Base-by-base conservation (phyloP, 129 eudicot species). In the Calendula officinalis region DNA sequence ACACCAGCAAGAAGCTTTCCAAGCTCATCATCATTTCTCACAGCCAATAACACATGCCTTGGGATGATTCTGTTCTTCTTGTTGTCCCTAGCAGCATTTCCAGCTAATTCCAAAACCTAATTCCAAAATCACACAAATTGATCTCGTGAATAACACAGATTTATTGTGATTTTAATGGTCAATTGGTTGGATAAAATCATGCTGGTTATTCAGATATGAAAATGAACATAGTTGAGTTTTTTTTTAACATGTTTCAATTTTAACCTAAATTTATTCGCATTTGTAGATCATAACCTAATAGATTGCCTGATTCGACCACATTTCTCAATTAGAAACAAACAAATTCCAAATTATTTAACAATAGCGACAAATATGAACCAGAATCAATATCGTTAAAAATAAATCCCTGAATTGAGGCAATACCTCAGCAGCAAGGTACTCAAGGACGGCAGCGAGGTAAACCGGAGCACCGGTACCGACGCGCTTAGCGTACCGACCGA, bases 91-190 rank as follows among this genome's bases (percentile, higher is more conserved):
- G 60, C 60, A 54, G 89, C 89, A 74, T 83, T 86, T 4, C 95
- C 95, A 47, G 89, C 94, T 67, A 86, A 71, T 46, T 86, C 94
- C 82, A 86, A 60, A 54, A 86, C 89, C 94, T 86, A 64, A 53
- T 46, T 22, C 33, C 55, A 55, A 53, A 10, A 17, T 10, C 58
- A 53, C 8, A 53, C 14, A 44, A 62, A 12, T 32, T n/a, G 45
- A 44, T 44, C 41, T 44, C 54, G 30, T 4, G 9, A 22, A 22
- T 22, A 22, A 22, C 1, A 22, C 30, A 22, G 30, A 22, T 22
- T 22, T 22, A 2, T 22, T 22, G 30, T 22, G 30, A 22, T 22
- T 22, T 22, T 0, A 22, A 22, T 22, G 30, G 30, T 22, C 30
- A 22, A 22, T 22, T 22, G 30, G 30, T 22, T 22, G 30, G 30